A percentile compares a stretch with the other conserved stretches of the same genome.
Evolutionary conservation across 257 asterid species (phyloP).

Genomic region (Nicotiana benthamiana): DNA sequence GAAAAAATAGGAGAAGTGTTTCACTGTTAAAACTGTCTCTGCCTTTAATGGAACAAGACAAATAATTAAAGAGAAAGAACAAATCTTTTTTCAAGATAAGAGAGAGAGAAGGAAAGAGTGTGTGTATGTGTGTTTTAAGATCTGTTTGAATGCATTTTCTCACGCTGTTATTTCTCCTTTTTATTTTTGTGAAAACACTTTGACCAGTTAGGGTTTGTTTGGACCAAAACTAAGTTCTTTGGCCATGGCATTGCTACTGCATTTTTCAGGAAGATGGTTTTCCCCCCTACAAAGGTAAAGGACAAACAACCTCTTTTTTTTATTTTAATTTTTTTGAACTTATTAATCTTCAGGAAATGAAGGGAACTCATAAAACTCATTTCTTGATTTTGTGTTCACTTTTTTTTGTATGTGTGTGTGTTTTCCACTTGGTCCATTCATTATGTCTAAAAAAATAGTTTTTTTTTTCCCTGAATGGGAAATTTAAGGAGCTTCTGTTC

Average conservation of each 20-base stretch:
- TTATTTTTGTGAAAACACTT: neutral
- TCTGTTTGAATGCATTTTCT: constrained; percentile 20
- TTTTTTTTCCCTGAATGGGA: too few species aligned
- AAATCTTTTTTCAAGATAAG: constrained; percentile 4
- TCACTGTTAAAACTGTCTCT: neutral
- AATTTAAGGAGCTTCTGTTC: too few species aligned
- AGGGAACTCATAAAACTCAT: neutral
- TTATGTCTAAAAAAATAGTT: too few species aligned
- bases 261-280: constrained; percentile 20
- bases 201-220: constrained; percentile 14
- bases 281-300: constrained; percentile 23
- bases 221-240: constrained; percentile 5
- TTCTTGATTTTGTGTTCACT: neutral
- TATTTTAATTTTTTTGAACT: neutral
- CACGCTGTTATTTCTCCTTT: neutral
- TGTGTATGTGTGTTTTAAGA: constrained; percentile 14
- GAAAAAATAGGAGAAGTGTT: neutral
- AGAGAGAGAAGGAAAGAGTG: constrained; percentile 12
- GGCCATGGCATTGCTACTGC: constrained; percentile 21
- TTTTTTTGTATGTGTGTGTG: too few species aligned
- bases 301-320: neutral
- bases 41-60: neutral
- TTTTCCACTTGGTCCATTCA: too few species aligned
- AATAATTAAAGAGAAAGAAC: neutral
- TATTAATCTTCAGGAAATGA: neutral